A percentile compares a stretch with the other conserved stretches of the same genome.
Evolutionary conservation across 1,284 basidiomycete species (phyloP).

Genomic region (Melanopsichium pennsylvanicum): DNA sequence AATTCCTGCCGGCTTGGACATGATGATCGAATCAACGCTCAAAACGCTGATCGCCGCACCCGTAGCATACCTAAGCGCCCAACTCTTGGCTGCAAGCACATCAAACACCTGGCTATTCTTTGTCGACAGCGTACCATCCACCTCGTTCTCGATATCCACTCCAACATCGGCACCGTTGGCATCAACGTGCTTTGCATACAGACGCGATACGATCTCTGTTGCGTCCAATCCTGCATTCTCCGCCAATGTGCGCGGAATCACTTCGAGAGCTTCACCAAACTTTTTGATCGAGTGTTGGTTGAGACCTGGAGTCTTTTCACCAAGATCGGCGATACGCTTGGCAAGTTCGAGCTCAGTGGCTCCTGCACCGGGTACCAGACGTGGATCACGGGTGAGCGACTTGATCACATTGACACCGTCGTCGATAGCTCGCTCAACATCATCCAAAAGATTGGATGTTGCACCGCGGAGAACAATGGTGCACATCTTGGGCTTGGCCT

Average conservation of each 20-base stretch:
- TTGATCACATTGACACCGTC: constrained; percentile 98
- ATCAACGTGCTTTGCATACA: constrained; percentile 83
- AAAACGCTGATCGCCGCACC: constrained; percentile 94
- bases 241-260: constrained; percentile 89
- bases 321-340: constrained; percentile 82
- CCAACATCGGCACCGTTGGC: constrained; percentile 72
- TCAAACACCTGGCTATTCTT: constrained; percentile 69
- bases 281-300: constrained; percentile 92
- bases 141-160: constrained; percentile 80
- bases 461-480: constrained; percentile 73
- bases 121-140: constrained; percentile 55
- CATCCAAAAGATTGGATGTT: constrained; percentile 92
- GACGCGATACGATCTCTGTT: constrained; percentile 85
- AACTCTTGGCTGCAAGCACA: constrained; percentile 84
- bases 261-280: constrained; percentile 88
- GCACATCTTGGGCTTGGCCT: constrained; percentile 62
- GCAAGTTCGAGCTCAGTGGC: constrained; percentile 92
- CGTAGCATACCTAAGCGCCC: constrained; percentile 87
- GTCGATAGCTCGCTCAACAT: constrained; percentile 93
- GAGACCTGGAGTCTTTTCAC: constrained; percentile 86
- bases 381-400: constrained; percentile 84
- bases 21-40: constrained; percentile 96
- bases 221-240: constrained; percentile 96
- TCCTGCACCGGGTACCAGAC: constrained; percentile 92
- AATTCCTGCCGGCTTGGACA: constrained; percentile 69